phyloP scores from a whole-genome alignment of 441 rosid genomes.

The Gossypium trilobum region DNA sequence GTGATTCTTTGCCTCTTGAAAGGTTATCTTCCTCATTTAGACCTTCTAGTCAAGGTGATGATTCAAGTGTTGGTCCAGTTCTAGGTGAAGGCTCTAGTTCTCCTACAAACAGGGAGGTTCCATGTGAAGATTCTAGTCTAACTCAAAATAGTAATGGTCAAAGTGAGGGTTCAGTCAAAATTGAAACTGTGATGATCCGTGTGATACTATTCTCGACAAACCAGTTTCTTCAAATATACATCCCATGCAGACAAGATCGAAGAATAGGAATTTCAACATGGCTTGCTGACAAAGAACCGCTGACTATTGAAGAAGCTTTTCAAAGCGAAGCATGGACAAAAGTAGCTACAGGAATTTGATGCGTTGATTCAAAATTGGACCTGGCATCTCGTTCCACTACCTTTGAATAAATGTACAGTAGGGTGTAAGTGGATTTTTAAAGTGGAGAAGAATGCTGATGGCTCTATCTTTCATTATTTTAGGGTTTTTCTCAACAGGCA shows the following conservation, averaged over 20 bases:
- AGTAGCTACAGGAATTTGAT: not conserved
- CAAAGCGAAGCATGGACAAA: not conserved
- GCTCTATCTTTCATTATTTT: not conserved
- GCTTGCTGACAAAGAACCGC: not conserved
- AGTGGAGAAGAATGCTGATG: not conserved
- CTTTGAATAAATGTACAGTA: too few species aligned
- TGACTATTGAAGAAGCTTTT: not conserved
- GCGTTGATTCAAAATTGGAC: too few species aligned
- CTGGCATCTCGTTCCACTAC: too few species aligned
- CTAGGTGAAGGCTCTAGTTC: not conserved
- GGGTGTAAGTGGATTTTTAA: not conserved
- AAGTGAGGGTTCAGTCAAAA: not conserved
- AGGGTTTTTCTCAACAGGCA: not conserved
- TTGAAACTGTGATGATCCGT: not conserved
- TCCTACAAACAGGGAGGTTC: not conserved
- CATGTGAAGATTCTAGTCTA: not conserved
- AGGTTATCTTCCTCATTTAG: not conserved
- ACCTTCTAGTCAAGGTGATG: not conserved
- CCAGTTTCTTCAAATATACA: not conserved
- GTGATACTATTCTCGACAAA: not conserved
- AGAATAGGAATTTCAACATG: not conserved
- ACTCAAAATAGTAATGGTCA: not conserved
- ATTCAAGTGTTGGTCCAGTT: not conserved
- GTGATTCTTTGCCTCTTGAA: not conserved
- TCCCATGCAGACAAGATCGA: not conserved